These are phyloP conservation scores for Truncatella angustata DNA, from an alignment of 2,329 filamentous ascomycete species.

Conservation along the genomic window DNA sequence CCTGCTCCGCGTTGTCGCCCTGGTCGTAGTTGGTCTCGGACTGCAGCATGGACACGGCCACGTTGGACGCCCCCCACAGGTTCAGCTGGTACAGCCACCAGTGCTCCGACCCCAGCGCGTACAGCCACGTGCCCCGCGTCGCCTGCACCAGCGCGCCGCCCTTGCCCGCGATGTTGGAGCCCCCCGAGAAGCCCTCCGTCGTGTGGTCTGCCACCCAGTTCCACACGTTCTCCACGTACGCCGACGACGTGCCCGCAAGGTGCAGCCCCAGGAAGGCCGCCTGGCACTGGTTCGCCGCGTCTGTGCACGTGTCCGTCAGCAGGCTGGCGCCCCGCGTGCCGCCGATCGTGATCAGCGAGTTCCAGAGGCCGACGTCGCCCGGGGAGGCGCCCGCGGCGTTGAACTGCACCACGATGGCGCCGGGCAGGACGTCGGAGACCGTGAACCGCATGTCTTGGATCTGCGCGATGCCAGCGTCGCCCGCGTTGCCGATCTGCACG, in stretches of 20 bases:
- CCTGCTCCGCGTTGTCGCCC: slow-evolving; percentile 34
- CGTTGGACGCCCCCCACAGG: slow-evolving; percentile 45
- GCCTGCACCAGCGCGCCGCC: slow-evolving; percentile 46
- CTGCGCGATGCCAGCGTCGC: slow-evolving; percentile 59
- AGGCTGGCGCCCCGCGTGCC: slow-evolving; percentile 31
- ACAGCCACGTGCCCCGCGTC: slow-evolving; percentile 47
- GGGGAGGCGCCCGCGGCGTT: slow-evolving; percentile 33
- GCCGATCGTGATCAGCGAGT: slow-evolving; percentile 35
- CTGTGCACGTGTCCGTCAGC: slow-evolving; percentile 25
- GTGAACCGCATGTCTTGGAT: slow-evolving; percentile 65
- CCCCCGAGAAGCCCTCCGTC: slow-evolving; percentile 45
- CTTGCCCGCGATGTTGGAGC: slow-evolving; percentile 44
- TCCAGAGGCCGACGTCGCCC: slow-evolving; percentile 32
- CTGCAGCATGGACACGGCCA: slow-evolving; percentile 50
- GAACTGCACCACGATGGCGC: slow-evolving; percentile 57
- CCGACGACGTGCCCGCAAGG: slow-evolving; percentile 41
- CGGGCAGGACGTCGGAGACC: slow-evolving; percentile 57
- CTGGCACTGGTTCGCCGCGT: slow-evolving; percentile 36
- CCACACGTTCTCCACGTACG: slow-evolving; percentile 55
- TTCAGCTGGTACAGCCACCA: slow-evolving; percentile 59
- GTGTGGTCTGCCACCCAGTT: slow-evolving; percentile 53
- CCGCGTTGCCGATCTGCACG: slow-evolving; percentile 54
- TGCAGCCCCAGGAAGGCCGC: slow-evolving; percentile 48
- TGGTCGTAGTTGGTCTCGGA: slow-evolving; percentile 53
- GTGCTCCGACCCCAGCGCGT: slow-evolving; percentile 54